Base-by-base conservation (phyloP, 495 filamentous ascomycete species). In the Talaromyces liani region DNA sequence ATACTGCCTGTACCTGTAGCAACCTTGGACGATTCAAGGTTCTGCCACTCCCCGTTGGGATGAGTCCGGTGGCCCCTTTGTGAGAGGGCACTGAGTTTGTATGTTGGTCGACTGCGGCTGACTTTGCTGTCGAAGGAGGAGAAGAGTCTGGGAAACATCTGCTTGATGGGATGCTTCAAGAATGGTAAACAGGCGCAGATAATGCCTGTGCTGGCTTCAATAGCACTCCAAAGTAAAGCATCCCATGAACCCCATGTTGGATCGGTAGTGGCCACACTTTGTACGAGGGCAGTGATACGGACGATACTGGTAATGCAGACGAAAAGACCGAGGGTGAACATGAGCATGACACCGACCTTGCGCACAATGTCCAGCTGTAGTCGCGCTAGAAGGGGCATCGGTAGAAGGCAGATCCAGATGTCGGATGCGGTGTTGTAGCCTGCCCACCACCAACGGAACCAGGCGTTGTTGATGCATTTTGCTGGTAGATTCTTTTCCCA, bases 281-380 rank as follows among this genome's bases (percentile, higher is more conserved):
- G 58, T 24, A 53, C 64, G 47, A 71, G 66, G 1, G 65, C 66
- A 20, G 59, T 71, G 24, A 78, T 68, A 12, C 74, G 73, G 49
- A 67, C 59, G 47, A 71, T 63, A 31, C 63, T 69, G 18, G 69
- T 69, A 9, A 71, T 33, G 61, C 67, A 69, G 36, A 71, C 69
- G 61, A 67, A 70, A 73, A 80, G 62, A 72, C 69, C 60, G 65
- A 70, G 62, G 63, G 66, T 58, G 64, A 81, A 68, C 7, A 73
- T 72, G 3, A 79, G 25, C 63, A 72, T 74, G 29, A 75, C 70
- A 18, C 72, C 72, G 22, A 68, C 31, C 16, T 75, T 74, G 9
- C 78, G 80, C 53, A 71, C 71, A 54, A 64, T 65, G 20, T 77
- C 71, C 36, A 79, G 68, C 45, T 77, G 75, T n/a, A 81, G 63